phyloP scores from a whole-genome alignment of 257 asterid genomes.

The Datura wrightii region DNA sequence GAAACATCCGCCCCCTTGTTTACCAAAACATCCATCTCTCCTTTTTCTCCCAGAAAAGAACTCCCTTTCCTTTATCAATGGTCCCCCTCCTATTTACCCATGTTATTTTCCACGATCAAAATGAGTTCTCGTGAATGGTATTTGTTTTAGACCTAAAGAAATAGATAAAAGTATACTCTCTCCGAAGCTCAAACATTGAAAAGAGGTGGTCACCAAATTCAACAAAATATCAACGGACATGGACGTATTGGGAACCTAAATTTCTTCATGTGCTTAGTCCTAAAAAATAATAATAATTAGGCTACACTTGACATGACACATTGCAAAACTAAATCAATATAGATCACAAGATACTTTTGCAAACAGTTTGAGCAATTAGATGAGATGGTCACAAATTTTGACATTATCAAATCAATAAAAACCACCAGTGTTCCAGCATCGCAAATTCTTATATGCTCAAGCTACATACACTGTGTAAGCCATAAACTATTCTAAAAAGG shows the following conservation, averaged over 20 bases:
- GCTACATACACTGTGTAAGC: not conserved
- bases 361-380: not conserved
- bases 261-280: not conserved
- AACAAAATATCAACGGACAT: not conserved
- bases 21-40: not conserved
- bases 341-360: not conserved
- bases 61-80: not conserved
- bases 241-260: not conserved
- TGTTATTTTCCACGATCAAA: not conserved
- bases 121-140: not conserved
- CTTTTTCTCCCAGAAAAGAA: not conserved
- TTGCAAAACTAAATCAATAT: not conserved
- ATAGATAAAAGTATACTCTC: not conserved
- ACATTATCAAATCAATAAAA: not conserved
- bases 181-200: not conserved
- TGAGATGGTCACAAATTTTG: not conserved
- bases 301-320: not conserved
- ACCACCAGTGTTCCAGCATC: not conserved
- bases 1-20: not conserved
- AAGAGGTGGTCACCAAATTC: not conserved
- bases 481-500: not conserved
- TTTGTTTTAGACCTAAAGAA: not conserved
- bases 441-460: not conserved
- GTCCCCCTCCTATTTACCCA: not conserved
- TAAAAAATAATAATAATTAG: not conserved